Evolutionary conservation across 257 asterid genomes (phyloP).

Genomic region (Schizonepeta tenuifolia): DNA sequence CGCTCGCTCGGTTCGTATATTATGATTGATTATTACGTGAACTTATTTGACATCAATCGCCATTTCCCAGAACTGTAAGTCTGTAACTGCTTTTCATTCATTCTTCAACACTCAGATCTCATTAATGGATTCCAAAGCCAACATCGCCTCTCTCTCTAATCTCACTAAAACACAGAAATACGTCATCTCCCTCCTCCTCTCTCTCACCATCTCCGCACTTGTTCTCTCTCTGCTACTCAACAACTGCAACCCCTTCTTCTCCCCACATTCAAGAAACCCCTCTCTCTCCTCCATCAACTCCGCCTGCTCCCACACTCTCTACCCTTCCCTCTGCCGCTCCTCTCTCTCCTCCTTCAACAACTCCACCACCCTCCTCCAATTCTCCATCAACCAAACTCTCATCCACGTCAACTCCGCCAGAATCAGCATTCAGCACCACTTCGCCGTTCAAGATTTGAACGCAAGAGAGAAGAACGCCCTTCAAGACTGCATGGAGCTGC

Average conservation of each 20-base stretch:
- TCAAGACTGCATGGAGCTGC: slow-evolving; percentile 60
- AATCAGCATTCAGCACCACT: slow-evolving; percentile 26
- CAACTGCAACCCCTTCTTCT: not conserved
- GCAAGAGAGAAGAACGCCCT: slow-evolving; percentile 49
- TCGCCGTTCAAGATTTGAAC: slow-evolving; percentile 43
- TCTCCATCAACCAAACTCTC: slow-evolving; percentile 41
- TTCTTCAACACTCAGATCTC: not conserved
- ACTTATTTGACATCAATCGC: too few species aligned
- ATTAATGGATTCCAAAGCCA: slow-evolving; percentile 2
- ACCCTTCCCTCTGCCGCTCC: slow-evolving; percentile 49
- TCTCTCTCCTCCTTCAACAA: slow-evolving; percentile 36
- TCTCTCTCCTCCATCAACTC: slow-evolving; percentile 38
- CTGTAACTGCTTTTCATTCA: not conserved
- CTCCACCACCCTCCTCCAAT: slow-evolving; percentile 38
- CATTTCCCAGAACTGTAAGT: too few species aligned
- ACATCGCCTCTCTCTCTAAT: slow-evolving; percentile 21
- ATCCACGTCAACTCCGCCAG: slow-evolving; percentile 32
- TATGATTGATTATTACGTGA: too few species aligned
- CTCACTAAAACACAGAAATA: slow-evolving; percentile 34
- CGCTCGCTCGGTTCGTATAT: too few species aligned
- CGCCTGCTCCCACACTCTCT: slow-evolving; percentile 51
- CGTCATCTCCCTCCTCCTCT: slow-evolving; percentile 19
- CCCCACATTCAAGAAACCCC: slow-evolving; percentile 24
- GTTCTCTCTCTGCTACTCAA: slow-evolving; percentile 34
- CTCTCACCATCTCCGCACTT: slow-evolving; percentile 38